Percentiles rank a stretch among this genome's conserved stretches.
Evolutionary conservation across 495 filamentous ascomycete genomes (phyloP).

Genomic region (Neurospora sp.): DNA sequence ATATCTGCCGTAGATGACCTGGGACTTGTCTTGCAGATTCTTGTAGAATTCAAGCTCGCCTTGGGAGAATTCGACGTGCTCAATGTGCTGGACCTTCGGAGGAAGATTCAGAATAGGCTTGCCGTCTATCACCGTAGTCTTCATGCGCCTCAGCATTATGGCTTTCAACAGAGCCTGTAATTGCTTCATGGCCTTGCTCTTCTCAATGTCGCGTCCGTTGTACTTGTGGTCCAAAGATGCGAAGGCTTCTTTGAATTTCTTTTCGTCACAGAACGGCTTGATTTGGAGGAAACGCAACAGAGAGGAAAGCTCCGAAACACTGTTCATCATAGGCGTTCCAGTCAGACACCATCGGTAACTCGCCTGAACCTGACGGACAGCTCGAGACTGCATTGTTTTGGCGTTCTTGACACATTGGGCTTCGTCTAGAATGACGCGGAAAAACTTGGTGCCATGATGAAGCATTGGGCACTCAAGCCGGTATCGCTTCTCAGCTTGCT

Average conservation of each 20-base stretch:
- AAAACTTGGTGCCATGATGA: constrained; percentile 56
- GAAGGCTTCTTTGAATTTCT: constrained; percentile 41
- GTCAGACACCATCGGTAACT: constrained; percentile 76
- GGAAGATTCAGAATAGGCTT: constrained; percentile 72
- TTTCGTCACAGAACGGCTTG: constrained; percentile 61
- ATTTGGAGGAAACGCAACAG: constrained; percentile 75
- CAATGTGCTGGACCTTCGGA: constrained; percentile 52
- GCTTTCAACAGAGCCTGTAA: constrained; percentile 76
- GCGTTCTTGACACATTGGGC: constrained; percentile 92
- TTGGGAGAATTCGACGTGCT: constrained; percentile 61
- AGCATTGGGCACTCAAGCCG: constrained; percentile 45
- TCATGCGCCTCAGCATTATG: constrained; percentile 76
- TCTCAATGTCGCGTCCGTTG: constrained; percentile 17
- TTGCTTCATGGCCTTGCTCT: constrained; percentile 51
- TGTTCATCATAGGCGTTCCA: constrained; percentile 94
- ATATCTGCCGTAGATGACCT: constrained; percentile 68
- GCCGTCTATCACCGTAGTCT: constrained; percentile 75
- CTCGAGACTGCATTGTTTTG: constrained; percentile 54
- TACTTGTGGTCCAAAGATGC: constrained; percentile 20
- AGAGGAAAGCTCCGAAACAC: constrained; percentile 69
- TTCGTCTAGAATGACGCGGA: constrained; percentile 85
- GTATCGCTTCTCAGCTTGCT: constrained; percentile 14
- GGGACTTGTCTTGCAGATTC: constrained; percentile 56
- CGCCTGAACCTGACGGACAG: constrained; percentile 49
- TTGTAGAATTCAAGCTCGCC: constrained; percentile 66